Percentiles rank a stretch among this genome's conserved stretches.
Evolutionary conservation across 1,284 basidiomycete genomes (phyloP).

Genomic region (Cutaneotrichosporon cavernicola): DNA sequence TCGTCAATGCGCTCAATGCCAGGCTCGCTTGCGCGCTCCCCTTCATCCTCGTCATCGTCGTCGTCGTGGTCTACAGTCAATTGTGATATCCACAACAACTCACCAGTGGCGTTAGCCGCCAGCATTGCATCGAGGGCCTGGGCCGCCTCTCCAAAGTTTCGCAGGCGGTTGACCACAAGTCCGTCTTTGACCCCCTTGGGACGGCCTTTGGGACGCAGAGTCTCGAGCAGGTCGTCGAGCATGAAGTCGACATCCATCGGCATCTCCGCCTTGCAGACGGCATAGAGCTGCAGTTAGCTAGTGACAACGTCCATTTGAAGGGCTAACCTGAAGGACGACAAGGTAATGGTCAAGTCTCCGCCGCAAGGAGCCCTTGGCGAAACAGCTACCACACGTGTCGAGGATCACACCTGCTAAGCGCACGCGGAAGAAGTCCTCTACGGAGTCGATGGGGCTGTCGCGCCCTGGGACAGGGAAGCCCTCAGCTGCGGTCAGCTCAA

Average conservation of each 20-base stretch:
- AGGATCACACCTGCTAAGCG: constrained; percentile 87
- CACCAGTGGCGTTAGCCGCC: constrained; percentile 61
- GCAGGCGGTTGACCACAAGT: constrained; percentile 56
- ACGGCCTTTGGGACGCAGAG: constrained; percentile 70
- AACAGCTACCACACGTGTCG: constrained; percentile 97
- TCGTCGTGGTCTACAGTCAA: constrained; percentile 20
- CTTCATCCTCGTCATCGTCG: constrained; percentile 28
- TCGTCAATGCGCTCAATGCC: constrained; percentile 7
- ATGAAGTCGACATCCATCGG: constrained; percentile 99
- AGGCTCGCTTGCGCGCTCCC: constrained; percentile 36
- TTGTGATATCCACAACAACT: constrained; percentile 27
- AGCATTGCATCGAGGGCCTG: constrained; percentile 85
- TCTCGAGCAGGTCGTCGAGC: constrained; percentile 83
- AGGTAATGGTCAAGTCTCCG: constrained; percentile 91
- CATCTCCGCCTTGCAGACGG: constrained; percentile 77
- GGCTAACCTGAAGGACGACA: constrained; percentile 80
- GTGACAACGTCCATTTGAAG: background rate
- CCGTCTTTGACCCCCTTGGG: constrained; percentile 27
- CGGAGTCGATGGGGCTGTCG: constrained; percentile 75
- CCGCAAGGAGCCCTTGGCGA: constrained; percentile 85
- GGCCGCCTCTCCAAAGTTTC: constrained; percentile 79
- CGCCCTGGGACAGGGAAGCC: constrained; percentile 83
- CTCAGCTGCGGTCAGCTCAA: constrained; percentile 59
- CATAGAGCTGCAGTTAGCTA: constrained; percentile 65
- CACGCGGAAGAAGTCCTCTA: constrained; percentile 93